Percentiles rank a stretch among this genome's conserved stretches.
Evolutionary conservation across 495 filamentous ascomycete genomes (phyloP).

Genomic region (Aspergillus homomorphus): DNA sequence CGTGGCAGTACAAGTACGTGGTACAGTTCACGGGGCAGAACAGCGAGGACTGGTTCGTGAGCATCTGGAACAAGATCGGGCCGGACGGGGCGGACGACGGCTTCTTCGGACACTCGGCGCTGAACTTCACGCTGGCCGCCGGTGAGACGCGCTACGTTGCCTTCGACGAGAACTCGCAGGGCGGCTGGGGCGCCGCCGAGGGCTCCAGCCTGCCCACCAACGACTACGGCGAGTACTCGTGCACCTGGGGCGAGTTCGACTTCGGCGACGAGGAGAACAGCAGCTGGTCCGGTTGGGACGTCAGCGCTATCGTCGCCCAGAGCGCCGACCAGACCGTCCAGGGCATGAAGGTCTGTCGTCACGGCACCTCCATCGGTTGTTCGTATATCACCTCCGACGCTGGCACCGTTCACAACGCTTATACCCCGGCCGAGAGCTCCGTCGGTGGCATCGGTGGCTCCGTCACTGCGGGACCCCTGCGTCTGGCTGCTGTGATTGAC

Average conservation of each 20-base stretch:
- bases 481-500: conserved; percentile 30
- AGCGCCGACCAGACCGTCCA: conserved; percentile 29
- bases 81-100: conserved; percentile 36
- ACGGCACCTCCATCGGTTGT: conserved; percentile 21
- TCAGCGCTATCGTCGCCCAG: conserved; percentile 39
- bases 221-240: conserved; percentile 32
- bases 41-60: conserved; percentile 38
- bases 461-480: conserved; percentile 27
- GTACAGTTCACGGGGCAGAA: conserved; percentile 41
- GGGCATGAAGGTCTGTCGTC: conserved; percentile 38
- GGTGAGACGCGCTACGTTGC: conserved; percentile 45
- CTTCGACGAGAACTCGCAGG: conserved; percentile 46
- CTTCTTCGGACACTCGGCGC: conserved; percentile 38
- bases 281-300: conserved; percentile 43
- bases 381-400: conserved; percentile 31
- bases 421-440: conserved; percentile 31
- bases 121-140: conserved; percentile 41
- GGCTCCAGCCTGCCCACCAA: conserved; percentile 34
- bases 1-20: conserved; percentile 45
- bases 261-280: conserved; percentile 33
- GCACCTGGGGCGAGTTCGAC: conserved; percentile 47
- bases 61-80: conserved; percentile 54
- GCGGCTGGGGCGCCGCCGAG: conserved; percentile 33
- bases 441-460: conserved; percentile 43
- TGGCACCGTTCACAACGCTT: conserved; percentile 34